Evolutionary conservation across 495 filamentous ascomycete species (phyloP), one percentile per base, ranked within the genome.

Genomic region (Penicillium manginii): DNA sequence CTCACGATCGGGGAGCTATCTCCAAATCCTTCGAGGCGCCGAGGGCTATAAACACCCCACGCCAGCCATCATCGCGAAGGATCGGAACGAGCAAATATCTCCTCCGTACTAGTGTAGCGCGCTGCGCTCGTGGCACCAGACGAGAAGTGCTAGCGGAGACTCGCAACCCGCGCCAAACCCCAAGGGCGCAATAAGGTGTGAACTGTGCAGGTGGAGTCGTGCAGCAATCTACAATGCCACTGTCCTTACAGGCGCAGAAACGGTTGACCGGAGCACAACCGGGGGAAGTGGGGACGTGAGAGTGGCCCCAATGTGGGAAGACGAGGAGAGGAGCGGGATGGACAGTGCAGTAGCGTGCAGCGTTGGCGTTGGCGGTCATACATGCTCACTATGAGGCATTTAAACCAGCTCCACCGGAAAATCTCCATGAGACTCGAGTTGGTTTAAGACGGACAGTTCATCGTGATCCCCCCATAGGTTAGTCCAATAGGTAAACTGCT

Each of bases 191-290:
- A 67, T 69, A 69, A 69, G 59, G 61, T 69, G 67, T 67, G 67
- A 69, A 64, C 67, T 67, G 67, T 69, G 67, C 67, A 62, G 55
- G 63, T 61, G 56, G 61, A 64, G 49, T 26, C n/a, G 14, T 23
- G 9, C 23, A 40, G 17, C 7, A 26, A 58, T 42, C 32, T 33
- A 45, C 57, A 59, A 37, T 21, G 46, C 10, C 23, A 50, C 14
- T n/a, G 18, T 33, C 48, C 50, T 55, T 46, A 55, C 54, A 50
- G 50, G 52, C 42, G 37, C 23, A 58, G 23, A 32, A 46, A n/a
- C 15, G 22, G 33, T 57, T 70, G 64, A 70, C 67, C 64, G 67
- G 64, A 65, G 54, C 57, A 65, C 58, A 54, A 67, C 55, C 60
- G 48, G 64, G 64, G 61, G 59, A 67, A 67, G 67, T 70, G 67